Percentiles rank a stretch among this genome's conserved stretches.
Evolutionary conservation across 2,329 filamentous ascomycete genomes (phyloP).

Genomic region (Apiospora koreana): DNA sequence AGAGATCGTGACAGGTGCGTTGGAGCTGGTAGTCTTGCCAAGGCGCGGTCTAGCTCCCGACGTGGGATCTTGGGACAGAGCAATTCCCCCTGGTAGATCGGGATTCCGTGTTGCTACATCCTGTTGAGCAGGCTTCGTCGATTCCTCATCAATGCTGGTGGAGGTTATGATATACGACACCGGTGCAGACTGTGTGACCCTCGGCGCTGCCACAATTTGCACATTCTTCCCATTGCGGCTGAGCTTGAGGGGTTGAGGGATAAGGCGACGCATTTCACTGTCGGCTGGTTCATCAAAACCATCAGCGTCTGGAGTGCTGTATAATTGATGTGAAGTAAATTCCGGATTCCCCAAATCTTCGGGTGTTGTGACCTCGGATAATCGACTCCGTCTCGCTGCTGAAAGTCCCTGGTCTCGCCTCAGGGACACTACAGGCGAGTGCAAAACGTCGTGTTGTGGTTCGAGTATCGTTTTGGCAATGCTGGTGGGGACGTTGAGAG

Average conservation of each 20-base stretch:
- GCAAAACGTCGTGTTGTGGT: background rate
- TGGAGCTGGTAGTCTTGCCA: background rate
- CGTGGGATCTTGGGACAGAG: too few species aligned
- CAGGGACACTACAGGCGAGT: conserved; percentile 16
- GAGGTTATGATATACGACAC: background rate
- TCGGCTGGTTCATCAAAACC: background rate
- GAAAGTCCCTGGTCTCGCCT: conserved; percentile 22
- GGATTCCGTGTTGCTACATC: background rate
- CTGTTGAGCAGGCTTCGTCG: background rate
- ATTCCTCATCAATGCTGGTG: background rate
- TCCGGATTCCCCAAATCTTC: conserved; percentile 20
- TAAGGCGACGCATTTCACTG: background rate
- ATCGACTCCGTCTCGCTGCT: conserved; percentile 24
- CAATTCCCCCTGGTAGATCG: too few species aligned
- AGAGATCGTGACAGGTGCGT: background rate
- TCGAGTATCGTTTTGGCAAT: background rate
- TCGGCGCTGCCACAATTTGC: background rate
- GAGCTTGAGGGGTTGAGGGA: background rate
- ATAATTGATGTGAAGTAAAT: background rate
- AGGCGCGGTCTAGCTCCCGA: background rate
- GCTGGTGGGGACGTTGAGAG: background rate
- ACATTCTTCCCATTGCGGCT: background rate
- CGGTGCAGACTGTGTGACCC: background rate
- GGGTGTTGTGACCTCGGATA: conserved; percentile 33
- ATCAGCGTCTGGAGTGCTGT: background rate